Evolutionary conservation across 345 rosid species (phyloP).

Genomic region (Viola odorata): DNA sequence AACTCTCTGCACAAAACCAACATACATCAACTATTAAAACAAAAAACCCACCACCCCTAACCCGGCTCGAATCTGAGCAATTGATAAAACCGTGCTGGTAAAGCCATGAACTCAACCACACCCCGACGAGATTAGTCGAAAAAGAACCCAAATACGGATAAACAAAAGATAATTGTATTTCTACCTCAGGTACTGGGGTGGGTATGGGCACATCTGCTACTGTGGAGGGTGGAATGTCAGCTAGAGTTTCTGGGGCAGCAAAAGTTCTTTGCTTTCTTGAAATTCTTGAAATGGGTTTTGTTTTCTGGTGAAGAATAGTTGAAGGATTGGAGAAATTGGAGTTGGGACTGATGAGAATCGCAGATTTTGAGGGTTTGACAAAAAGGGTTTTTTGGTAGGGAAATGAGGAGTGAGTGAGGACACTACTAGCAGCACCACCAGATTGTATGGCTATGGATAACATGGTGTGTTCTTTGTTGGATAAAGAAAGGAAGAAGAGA

Average conservation of each 20-base stretch:
- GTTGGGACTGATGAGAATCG: constrained; percentile 6
- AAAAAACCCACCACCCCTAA: too few species aligned
- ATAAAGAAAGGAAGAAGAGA: background rate
- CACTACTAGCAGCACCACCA: constrained; percentile 6
- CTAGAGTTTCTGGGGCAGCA: constrained; percentile 45
- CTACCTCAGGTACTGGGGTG: constrained; percentile 29
- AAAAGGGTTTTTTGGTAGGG: constrained; percentile 14
- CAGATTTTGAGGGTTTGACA: constrained; percentile 10
- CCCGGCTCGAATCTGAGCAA: too few species aligned
- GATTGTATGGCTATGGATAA: constrained; percentile 43
- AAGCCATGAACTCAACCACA: too few species aligned
- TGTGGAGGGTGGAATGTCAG: constrained; percentile 11
- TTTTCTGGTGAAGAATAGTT: constrained; percentile 6
- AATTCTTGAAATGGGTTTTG: constrained; percentile 31
- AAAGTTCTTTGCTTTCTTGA: constrained; percentile 22
- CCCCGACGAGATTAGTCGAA: too few species aligned
- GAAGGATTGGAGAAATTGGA: constrained; percentile 4
- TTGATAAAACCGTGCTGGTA: too few species aligned
- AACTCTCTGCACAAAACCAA: constrained; percentile 26
- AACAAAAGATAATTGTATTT: background rate
- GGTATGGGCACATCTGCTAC: constrained; percentile 5
- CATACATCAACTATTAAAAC: background rate
- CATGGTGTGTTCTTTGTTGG: constrained; percentile 20
- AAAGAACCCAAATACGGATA: background rate
- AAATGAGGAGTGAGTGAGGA: constrained; percentile 23